Evolutionary conservation across 2,329 filamentous ascomycete genomes (phyloP), one percentile per base, ranked within the genome.

Genomic region (Fusarium sp.): DNA sequence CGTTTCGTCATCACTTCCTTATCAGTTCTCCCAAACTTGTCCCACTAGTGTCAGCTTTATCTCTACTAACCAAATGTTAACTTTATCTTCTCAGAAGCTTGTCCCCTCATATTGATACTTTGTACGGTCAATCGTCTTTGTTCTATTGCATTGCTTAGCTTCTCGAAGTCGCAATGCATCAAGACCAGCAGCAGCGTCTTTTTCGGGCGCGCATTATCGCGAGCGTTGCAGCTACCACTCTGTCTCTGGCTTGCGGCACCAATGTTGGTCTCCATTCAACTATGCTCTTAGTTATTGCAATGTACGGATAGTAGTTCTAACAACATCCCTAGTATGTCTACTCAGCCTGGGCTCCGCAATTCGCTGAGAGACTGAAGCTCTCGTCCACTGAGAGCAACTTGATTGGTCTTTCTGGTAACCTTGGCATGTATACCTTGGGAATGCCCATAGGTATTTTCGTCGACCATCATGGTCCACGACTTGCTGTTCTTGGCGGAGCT

Each of bases 341-440:
- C 80, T 97, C 94, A 55, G 95, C 95, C 79, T 99, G 96, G 94
- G 94, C 93, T 15, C 96, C 96, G 20, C 94, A 97, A 80, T 97
- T 97, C 76, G 94, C 94, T 48, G 90, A 96, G 74, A 89, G 88
- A 71, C 84, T 99, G 72, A 89, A 91, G 76, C 87, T 98, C 63
- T 94, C 94, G 15, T 91, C 96, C n/a, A 98, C 95, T 4, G 86
- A 97, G 78, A 94, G 89, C 79, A 98, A 99, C 79, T 80, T 98
- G 69, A 94, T 99, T 75, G 94, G 92, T 42, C 84, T 91, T n/a
- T 86, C 88, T 45, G 92, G 89, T n/a, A 95, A 95, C 75, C 81
- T 98, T 74, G 95, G 95, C 74, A 97, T 97, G 93, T 98, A 98
- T 80, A 89, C 89, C 9, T 86, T 93, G 74, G 96, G 96, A 26